phyloP scores from a whole-genome alignment of 805 yeast species.

The Candida peoriensis region DNA sequence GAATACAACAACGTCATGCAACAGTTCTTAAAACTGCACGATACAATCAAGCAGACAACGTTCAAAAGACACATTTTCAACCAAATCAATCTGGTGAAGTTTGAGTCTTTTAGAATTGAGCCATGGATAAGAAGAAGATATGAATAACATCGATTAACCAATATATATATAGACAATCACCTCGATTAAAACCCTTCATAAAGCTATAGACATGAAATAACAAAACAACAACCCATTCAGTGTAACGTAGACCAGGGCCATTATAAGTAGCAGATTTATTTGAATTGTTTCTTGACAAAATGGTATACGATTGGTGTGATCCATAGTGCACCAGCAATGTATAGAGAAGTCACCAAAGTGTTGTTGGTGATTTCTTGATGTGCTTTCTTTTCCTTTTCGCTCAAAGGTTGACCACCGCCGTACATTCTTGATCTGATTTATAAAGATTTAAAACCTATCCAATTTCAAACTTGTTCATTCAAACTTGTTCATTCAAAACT shows the following conservation, averaged over 20 bases:
- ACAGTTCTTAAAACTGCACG: conserved; percentile 12
- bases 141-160: conserved; percentile 1
- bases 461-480: too few relatives aligned
- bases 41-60: conserved; percentile 14
- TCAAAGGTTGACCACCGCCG: conserved; percentile 49
- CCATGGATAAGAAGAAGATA: conserved; percentile 14
- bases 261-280: conserved; percentile 5
- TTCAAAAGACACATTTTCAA: conserved; percentile 18
- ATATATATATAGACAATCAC: conserved; percentile 1
- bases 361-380: conserved; percentile 59
- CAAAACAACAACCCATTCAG: neutral
- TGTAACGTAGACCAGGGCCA: neutral
- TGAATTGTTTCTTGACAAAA: conserved; percentile 45
- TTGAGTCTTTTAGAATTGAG: conserved; percentile 12
- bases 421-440: conserved; percentile 27
- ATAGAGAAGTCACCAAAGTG: conserved; percentile 55
- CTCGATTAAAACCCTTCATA: neutral
- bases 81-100: conserved; percentile 4
- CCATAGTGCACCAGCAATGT: conserved; percentile 61
- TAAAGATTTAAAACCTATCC: too few relatives aligned
- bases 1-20: conserved; percentile 14
- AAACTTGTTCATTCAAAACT: too few relatives aligned
- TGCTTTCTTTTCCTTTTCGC: conserved; percentile 62
- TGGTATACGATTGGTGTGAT: conserved; percentile 50
- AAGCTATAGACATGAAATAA: neutral